Percentiles rank a stretch among this genome's conserved stretches.
These are phyloP conservation scores for Rhizopus microsporus DNA, from an alignment of 371 early-diverging fungal species.

Conservation along the genomic window DNA sequence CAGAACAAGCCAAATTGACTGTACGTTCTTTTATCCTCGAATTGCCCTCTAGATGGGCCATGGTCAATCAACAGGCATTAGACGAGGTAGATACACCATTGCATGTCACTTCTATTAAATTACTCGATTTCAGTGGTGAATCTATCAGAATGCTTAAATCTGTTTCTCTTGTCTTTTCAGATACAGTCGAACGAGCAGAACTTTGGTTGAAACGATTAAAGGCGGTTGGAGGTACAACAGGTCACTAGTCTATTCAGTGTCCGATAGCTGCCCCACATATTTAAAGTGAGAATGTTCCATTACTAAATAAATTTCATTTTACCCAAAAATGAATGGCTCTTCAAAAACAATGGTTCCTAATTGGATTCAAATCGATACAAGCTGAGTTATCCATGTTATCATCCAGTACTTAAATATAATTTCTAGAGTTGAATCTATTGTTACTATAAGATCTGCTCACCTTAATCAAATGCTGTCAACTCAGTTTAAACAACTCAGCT, in stretches of 20 bases:
- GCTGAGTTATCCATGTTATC: too few relatives aligned
- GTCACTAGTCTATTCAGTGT: not conserved
- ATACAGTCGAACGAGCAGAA: slow-evolving; percentile 83
- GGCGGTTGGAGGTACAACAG: slow-evolving; percentile 37
- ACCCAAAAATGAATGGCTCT: not conserved
- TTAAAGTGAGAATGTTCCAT: too few relatives aligned
- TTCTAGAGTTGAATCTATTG: too few relatives aligned
- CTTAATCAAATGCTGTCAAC: too few relatives aligned
- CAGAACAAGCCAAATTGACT: slow-evolving; percentile 73
- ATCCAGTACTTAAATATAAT: too few relatives aligned
- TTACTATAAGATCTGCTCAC: too few relatives aligned
- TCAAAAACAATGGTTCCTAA: too few relatives aligned
- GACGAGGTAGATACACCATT: slow-evolving; percentile 24
- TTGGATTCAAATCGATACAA: too few relatives aligned
- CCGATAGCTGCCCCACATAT: too few relatives aligned
- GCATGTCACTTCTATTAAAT: slow-evolving; percentile 47
- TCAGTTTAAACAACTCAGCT: too few relatives aligned
- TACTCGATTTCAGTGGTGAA: slow-evolving; percentile 78
- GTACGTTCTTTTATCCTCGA: slow-evolving; percentile 84
- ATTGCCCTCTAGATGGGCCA: slow-evolving; percentile 77
- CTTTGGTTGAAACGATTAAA: slow-evolving; percentile 66
- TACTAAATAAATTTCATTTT: too few relatives aligned
- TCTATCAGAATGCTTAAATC: slow-evolving; percentile 78
- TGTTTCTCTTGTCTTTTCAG: slow-evolving; percentile 78
- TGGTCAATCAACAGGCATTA: slow-evolving; percentile 8